These are phyloP conservation scores for Hyaloscypha bicolor DNA, from an alignment of 495 filamentous ascomycete genomes.

Conservation along the genomic window DNA sequence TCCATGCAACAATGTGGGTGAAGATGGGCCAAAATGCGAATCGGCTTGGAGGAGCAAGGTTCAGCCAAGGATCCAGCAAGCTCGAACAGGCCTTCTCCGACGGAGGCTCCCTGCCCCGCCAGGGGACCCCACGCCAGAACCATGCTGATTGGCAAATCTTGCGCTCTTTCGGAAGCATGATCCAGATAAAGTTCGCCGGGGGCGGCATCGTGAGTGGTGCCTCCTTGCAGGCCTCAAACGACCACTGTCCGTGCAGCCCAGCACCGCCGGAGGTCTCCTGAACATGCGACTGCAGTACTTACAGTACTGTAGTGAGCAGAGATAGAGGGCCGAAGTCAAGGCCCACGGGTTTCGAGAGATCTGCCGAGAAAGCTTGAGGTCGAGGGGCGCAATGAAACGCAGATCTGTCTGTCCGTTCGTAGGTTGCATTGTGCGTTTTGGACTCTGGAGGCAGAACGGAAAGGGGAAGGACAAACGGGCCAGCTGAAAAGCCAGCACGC, in stretches of 20 bases:
- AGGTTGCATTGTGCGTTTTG: background rate
- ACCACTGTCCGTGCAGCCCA: background rate
- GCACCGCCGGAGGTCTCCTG: background rate
- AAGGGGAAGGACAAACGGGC: background rate
- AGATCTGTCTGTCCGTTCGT: background rate
- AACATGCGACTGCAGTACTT: too few relatives aligned
- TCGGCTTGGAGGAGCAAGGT: background rate
- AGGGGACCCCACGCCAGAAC: background rate
- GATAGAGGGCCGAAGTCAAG: too few relatives aligned
- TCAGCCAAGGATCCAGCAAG: background rate
- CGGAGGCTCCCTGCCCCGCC: background rate
- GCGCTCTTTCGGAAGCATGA: constrained; percentile 11
- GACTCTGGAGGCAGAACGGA: background rate
- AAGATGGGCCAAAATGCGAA: background rate
- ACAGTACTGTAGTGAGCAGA: too few relatives aligned
- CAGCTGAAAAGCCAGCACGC: background rate
- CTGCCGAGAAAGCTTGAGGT: background rate
- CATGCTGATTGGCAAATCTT: constrained; percentile 3
- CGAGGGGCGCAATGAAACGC: background rate
- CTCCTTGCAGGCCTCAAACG: background rate
- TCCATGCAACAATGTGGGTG: background rate
- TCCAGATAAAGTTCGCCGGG: constrained; percentile 1
- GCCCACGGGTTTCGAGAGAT: background rate
- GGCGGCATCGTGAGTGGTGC: background rate
- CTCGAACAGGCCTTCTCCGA: background rate